Percentiles rank a stretch among this genome's conserved stretches.
Conservation (phyloP, 192 early-diverging fungal genomes). For the Funneliformis mosseae region DNA sequence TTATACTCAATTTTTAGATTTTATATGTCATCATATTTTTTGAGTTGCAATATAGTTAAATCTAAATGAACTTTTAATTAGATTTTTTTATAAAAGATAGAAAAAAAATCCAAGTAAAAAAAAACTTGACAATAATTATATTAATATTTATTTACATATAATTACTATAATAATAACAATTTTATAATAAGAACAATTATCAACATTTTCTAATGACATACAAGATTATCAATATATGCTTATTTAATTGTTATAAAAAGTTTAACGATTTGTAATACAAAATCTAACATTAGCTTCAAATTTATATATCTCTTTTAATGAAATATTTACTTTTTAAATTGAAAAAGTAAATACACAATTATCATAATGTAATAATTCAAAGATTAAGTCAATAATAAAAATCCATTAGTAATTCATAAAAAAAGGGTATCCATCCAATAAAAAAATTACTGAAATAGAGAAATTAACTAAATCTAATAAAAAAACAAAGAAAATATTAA, state of each 20-base stretch:
- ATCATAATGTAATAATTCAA: not conserved
- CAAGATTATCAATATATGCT: conserved; percentile 1
- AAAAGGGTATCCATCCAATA: not conserved
- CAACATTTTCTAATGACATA: not conserved
- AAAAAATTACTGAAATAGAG: no score
- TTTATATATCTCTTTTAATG: not conserved
- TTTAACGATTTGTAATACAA: not conserved
- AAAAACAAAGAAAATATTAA: no score
- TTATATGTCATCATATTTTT: conserved; percentile 5
- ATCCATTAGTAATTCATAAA: not conserved
- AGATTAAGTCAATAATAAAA: not conserved
- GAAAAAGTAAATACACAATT: not conserved
- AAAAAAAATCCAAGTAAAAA: conserved; percentile 8
- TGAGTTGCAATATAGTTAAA: not conserved
- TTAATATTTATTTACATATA: no score
- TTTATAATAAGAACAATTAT: not conserved
- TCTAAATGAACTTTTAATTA: not conserved
- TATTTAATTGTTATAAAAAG: not conserved
- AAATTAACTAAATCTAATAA: no score
- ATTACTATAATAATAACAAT: no score
- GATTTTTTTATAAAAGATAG: not conserved
- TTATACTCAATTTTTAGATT: not conserved
- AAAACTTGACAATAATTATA: no score
- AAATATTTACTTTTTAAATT: not conserved
- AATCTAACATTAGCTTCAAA: not conserved